Percentiles rank a stretch among this genome's conserved stretches.
Conservation (phyloP, 805 yeast genomes). For the Yarrowia sp. region DNA sequence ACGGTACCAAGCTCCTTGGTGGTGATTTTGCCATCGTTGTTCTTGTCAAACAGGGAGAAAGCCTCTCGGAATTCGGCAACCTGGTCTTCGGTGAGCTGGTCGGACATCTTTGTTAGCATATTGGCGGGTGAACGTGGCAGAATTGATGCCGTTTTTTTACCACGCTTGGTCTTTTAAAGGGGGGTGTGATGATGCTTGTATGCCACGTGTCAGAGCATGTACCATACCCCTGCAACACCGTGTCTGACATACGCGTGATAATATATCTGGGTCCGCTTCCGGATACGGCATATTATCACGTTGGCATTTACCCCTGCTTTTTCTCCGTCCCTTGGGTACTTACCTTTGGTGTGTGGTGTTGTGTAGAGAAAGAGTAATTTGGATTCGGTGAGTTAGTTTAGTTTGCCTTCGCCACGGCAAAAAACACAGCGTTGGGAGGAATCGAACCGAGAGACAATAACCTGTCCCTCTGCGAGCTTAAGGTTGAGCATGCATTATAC, state of each 20-base stretch:
- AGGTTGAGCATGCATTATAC: slow-evolving; percentile 26
- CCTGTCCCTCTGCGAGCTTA: too few relatives aligned
- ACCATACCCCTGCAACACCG: too few relatives aligned
- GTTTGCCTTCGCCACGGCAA: slow-evolving; percentile 30
- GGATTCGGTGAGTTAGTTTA: slow-evolving; percentile 34
- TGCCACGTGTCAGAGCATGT: slow-evolving; percentile 35
- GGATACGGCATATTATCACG: too few relatives aligned
- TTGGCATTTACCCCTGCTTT: slow-evolving; percentile 26
- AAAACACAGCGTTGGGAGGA: background rate
- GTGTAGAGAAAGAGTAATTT: slow-evolving; percentile 31
- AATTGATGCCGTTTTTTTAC: too few relatives aligned
- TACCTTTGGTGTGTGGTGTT: slow-evolving; percentile 37
- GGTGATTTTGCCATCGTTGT: slow-evolving; percentile 95
- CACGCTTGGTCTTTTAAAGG: slow-evolving; percentile 2
- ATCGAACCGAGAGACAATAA: background rate
- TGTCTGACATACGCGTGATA: background rate
- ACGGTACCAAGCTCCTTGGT: slow-evolving; percentile 96
- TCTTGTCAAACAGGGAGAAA: slow-evolving; percentile 94
- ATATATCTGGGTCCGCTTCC: background rate
- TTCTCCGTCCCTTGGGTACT: slow-evolving; percentile 10
- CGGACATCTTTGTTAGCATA: slow-evolving; percentile 52
- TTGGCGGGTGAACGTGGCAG: slow-evolving; percentile 9
- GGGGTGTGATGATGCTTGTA: background rate
- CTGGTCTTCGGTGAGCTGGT: slow-evolving; percentile 91
- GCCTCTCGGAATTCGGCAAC: slow-evolving; percentile 98